These are phyloP conservation scores for Pochonia chlamydosporia DNA, from an alignment of 2,329 filamentous ascomycete species.

Conservation along the genomic window DNA sequence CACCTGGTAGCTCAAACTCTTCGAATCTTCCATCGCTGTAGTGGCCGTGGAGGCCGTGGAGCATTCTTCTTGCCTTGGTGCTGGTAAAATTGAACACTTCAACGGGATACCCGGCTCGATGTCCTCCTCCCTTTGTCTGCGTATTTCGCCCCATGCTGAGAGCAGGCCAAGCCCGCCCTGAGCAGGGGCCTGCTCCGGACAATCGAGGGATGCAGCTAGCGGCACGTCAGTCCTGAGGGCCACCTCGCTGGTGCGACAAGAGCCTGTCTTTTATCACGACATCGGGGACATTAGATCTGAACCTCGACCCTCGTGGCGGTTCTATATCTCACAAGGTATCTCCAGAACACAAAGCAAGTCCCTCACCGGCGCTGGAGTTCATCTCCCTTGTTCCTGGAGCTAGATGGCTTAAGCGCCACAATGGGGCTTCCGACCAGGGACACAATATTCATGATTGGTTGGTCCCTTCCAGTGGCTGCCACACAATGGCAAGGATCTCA, in stretches of 20 bases:
- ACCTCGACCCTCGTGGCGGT: background rate
- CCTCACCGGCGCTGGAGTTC: too few relatives aligned
- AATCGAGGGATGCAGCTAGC: too few relatives aligned
- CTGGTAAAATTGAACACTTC: too few relatives aligned
- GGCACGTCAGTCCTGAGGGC: background rate
- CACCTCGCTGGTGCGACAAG: constrained; percentile 5
- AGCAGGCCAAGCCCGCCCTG: too few relatives aligned
- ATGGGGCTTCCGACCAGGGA: background rate
- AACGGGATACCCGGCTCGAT: too few relatives aligned
- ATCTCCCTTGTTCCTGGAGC: background rate
- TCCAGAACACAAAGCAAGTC: background rate
- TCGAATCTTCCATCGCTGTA: too few relatives aligned
- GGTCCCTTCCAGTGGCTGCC: background rate
- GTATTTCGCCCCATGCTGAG: too few relatives aligned
- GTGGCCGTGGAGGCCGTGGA: too few relatives aligned
- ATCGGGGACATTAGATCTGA: background rate
- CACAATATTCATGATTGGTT: background rate
- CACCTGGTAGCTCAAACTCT: too few relatives aligned
- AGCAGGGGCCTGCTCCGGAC: too few relatives aligned
- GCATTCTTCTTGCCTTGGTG: too few relatives aligned
- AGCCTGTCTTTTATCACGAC: background rate
- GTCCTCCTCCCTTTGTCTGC: too few relatives aligned
- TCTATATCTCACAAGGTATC: background rate
- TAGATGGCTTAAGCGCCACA: background rate
- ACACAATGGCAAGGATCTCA: background rate